Base-by-base conservation (phyloP, 768 basidiomycete genomes). In the Tremella mesenterica region DNA sequence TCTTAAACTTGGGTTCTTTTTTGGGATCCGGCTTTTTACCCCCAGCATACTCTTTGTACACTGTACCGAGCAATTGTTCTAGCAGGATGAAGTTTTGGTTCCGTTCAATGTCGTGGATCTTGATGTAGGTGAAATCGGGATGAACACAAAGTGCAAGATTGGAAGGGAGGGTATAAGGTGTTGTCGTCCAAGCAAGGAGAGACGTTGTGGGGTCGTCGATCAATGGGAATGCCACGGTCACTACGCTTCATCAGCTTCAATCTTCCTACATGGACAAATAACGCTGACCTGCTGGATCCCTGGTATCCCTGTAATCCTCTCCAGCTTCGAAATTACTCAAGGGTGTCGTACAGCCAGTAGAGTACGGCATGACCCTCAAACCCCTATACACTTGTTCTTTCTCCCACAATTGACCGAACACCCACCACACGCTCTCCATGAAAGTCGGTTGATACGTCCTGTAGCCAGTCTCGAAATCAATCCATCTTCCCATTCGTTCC, bases 391-490 rank as follows among this genome's bases (percentile, higher is more conserved):
- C 91, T 76, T 91, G 75, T 4, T 79, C 83, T 73, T 90, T 93
- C 68, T 90, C 82, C 80, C 84, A 93, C n/a, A 99, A 80, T 70
- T 91, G 83, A 49, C 82, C 78, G 74, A 99, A 99, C 8, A 88
- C 95, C 95, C 95, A 99, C 95, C 95, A 99, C 10, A 95, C 88
- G 44, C 83, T 85, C 78, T 99, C 95, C 95, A 99, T 97, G 74
- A 88, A 99, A 8, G 83, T 77, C 6, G 83, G 74, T 66, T 97
- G 90, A 58, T 97, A 80, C 14, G 95, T 99, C 78, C 96, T 97
- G 79, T 99, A 99, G 66, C 96, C 95, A 64, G 96, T 88, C 74
- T 99, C 95, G 64, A 99, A 99, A 75, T 99, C 95, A 76, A 99
- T 97, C 95, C 95, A 99, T 58, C 95, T 83, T 29, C 93, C 95